Base-by-base conservation (phyloP, 805 yeast species). In the Wickerhamiella azyma region DNA sequence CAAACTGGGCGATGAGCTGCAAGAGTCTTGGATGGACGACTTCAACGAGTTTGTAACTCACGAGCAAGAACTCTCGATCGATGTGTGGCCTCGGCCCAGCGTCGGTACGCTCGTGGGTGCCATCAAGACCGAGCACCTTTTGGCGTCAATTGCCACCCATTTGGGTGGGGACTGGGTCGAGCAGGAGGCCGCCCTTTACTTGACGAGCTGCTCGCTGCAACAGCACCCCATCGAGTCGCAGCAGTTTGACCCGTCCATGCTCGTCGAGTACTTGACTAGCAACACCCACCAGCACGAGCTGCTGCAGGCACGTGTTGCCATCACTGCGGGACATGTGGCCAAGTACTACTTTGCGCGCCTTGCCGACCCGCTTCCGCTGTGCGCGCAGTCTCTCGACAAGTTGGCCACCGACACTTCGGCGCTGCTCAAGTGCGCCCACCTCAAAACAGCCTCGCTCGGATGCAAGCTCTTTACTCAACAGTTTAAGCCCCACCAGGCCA, bases 21-120 rank as follows among this genome's bases (percentile, higher is more conserved):
- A 30, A 3, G 71, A 69, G 4, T 52, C 51, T n/a, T 83, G 79
- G 69, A 59, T 61, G 3, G 66, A 64, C 2, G 88, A 86, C 56
- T 72, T 77, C 56, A 85, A 86, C 55, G 62, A 60, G 2, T 85
- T 76, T 59, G 82, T 85, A 5, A 74, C 86, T 2, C 80, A 76
- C 30, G 86, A 83, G 47, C 69, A 84, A 1, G 95, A 85, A 1
- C 68, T 86, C 28, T 64, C 79, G 0, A 64, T 78, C 0, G 74
- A 72, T 5, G 61, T 63, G 9, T 61, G 71, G 2, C 72, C 79
- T 1, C 71, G 97, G 45, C 81, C 77, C 41, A 71, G 81, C 0
- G 65, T 79, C 1, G 66, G 68, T 24, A 85, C 79, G 26, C 71
- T 75, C 29, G 52, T 83, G 5, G 62, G 78, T 75, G 17, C 53